Conservation (phyloP, 345 rosid species). For the Populus pruinosa region DNA sequence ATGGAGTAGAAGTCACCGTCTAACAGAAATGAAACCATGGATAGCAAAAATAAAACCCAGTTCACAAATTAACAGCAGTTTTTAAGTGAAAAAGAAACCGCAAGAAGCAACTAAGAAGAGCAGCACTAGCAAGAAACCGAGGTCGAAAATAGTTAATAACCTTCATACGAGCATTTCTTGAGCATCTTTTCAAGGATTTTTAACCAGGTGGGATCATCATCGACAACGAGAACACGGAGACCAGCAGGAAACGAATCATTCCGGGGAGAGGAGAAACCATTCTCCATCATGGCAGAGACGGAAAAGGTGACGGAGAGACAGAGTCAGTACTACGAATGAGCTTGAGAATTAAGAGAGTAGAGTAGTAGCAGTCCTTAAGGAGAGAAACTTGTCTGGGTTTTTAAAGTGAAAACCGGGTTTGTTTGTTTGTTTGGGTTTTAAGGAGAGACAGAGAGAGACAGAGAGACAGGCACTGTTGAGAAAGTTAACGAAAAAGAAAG, state of each 20-base stretch:
- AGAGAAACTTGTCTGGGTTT: slow-evolving; percentile 8
- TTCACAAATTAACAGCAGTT: slow-evolving; percentile 8
- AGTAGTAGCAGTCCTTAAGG: not conserved
- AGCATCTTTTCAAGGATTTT: slow-evolving; percentile 99
- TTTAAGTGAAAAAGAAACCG: not conserved
- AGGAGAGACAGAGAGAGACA: slow-evolving; percentile 15
- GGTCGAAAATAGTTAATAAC: slow-evolving; percentile 16
- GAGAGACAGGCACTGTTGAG: not conserved
- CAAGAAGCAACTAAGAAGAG: not conserved
- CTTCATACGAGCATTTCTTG: slow-evolving; percentile 88
- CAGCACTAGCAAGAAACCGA: not conserved
- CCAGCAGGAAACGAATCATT: slow-evolving; percentile 67
- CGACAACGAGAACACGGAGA: slow-evolving; percentile 93
- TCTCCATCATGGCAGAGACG: slow-evolving; percentile 37
- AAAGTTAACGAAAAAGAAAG: not conserved
- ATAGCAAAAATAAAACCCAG: not conserved
- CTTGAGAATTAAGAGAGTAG: not conserved
- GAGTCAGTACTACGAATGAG: not conserved
- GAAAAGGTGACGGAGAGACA: not conserved
- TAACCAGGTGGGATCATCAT: slow-evolving; percentile 93
- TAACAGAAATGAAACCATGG: not conserved
- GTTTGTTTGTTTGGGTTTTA: slow-evolving; percentile 2
- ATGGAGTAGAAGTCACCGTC: not conserved
- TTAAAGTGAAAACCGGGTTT: slow-evolving; percentile 19
- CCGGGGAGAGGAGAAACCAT: slow-evolving; percentile 68